A percentile compares a stretch with the other conserved stretches of the same genome.
These are phyloP conservation scores for Ustilago trichophora DNA, from an alignment of 1,284 basidiomycete genomes.

Conservation along the genomic window DNA sequence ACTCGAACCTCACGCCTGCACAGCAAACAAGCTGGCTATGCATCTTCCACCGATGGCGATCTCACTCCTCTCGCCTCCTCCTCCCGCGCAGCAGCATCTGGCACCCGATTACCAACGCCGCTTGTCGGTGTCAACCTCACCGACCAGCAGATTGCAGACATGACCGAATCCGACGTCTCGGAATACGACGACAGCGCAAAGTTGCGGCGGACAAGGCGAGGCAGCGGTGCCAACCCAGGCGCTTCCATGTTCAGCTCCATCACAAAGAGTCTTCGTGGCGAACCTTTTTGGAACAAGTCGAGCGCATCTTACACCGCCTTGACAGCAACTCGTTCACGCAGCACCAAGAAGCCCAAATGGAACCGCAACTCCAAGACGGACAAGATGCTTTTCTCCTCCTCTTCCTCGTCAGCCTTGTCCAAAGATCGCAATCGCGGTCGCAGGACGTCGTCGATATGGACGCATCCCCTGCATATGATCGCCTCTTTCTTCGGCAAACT, in stretches of 20 bases:
- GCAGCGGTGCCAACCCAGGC: constrained; percentile 11
- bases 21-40: constrained; percentile 34
- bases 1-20: constrained; percentile 12
- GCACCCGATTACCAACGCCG: constrained; percentile 29
- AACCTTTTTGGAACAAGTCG: constrained; percentile 40
- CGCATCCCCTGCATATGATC: constrained; percentile 34
- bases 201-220: constrained; percentile 25
- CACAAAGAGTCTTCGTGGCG: constrained; percentile 29
- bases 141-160: constrained; percentile 40
- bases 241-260: constrained; percentile 35
- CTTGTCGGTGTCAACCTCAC: constrained; percentile 39
- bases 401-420: constrained; percentile 11
- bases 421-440: constrained; percentile 25
- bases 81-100: constrained; percentile 11
- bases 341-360: constrained; percentile 41
- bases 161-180: constrained; percentile 51
- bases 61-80: constrained; percentile 32
- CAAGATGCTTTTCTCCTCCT: constrained; percentile 29
- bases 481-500: constrained; percentile 39
- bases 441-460: constrained; percentile 19
- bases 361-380: constrained; percentile 36
- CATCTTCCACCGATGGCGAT: constrained; percentile 54
- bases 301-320: constrained; percentile 11
- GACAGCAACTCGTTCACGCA: constrained; percentile 28
- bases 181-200: constrained; percentile 47